These are phyloP conservation scores for Camellia japonica DNA, from an alignment of 148 eudicot genomes.

Conservation along the genomic window DNA sequence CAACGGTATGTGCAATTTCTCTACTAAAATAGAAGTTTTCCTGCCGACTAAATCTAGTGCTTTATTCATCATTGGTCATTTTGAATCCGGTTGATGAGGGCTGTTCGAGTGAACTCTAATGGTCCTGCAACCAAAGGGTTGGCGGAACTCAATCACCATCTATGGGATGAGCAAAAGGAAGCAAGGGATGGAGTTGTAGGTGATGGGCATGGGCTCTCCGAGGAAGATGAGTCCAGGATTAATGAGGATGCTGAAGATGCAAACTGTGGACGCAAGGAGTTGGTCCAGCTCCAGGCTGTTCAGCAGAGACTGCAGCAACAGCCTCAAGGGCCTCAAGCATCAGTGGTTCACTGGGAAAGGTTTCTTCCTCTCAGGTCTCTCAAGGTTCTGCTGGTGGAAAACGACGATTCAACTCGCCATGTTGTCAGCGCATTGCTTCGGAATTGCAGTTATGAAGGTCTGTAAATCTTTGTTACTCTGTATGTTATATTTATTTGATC, in stretches of 20 bases:
- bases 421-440: constrained; percentile 74
- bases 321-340: constrained; percentile 42
- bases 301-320: constrained; percentile 32
- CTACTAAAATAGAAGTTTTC: constrained; percentile 27
- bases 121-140: constrained; percentile 37
- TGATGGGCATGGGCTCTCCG: constrained; percentile 45
- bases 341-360: constrained; percentile 62
- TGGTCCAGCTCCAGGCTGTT: constrained; percentile 25
- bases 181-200: constrained; percentile 32
- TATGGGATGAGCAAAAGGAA: constrained; percentile 36
- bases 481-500: not conserved
- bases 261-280: constrained; percentile 19
- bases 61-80: constrained; percentile 31
- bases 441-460: constrained; percentile 87
- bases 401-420: constrained; percentile 81
- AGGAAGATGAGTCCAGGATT: constrained; percentile 43
- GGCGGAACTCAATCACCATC: constrained; percentile 36
- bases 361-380: constrained; percentile 65
- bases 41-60: constrained; percentile 29
- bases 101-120: constrained; percentile 33
- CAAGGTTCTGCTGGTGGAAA: constrained; percentile 72
- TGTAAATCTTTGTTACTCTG: not conserved
- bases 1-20: constrained; percentile 41
- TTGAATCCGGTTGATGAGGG: constrained; percentile 65
- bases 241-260: constrained; percentile 23